These are phyloP conservation scores for Calophaca sinica DNA, from an alignment of 306 rosid species.

Conservation along the genomic window DNA sequence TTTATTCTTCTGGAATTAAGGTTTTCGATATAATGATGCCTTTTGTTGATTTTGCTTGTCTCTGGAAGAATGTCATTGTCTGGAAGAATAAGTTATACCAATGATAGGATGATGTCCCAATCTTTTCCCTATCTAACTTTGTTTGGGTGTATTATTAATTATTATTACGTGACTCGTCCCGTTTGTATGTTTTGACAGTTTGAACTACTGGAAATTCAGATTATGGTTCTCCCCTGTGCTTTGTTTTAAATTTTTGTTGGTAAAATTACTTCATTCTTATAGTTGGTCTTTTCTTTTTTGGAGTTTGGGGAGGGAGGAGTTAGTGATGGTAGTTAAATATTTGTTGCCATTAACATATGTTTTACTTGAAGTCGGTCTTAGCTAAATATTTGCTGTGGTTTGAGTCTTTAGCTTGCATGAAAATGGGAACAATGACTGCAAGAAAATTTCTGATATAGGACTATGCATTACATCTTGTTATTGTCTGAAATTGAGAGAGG, in stretches of 20 bases:
- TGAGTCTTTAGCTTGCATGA: background rate
- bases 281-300: background rate
- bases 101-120: too few species aligned
- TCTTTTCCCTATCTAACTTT: background rate
- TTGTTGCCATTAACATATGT: background rate
- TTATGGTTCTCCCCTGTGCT: background rate
- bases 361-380: too few species aligned
- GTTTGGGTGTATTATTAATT: background rate
- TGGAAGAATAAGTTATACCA: background rate
- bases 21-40: too few species aligned
- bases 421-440: background rate
- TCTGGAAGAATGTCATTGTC: too few species aligned
- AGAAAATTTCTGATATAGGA: too few species aligned
- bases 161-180: conserved; percentile 4
- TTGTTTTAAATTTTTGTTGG: background rate
- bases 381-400: too few species aligned
- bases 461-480: too few species aligned
- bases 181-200: conserved; percentile 10
- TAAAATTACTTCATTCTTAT: background rate
- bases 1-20: too few species aligned
- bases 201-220: conserved; percentile 1
- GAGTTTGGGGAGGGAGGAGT: too few species aligned
- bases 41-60: too few species aligned
- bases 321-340: background rate
- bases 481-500: too few species aligned